These are phyloP conservation scores for Apiospora aurea DNA, from an alignment of 2,329 filamentous ascomycete genomes.

Conservation along the genomic window DNA sequence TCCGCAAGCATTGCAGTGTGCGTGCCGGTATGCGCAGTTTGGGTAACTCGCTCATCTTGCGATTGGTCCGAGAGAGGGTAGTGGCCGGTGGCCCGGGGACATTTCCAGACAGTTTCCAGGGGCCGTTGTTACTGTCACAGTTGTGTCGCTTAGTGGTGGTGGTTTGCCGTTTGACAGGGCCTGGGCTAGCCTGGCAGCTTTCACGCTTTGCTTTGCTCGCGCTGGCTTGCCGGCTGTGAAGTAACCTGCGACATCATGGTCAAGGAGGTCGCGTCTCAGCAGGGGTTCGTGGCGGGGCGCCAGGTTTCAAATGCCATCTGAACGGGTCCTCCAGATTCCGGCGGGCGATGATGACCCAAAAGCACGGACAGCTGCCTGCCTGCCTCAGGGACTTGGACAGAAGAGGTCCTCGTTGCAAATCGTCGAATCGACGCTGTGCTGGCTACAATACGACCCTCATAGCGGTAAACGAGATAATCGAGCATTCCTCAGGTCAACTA, in stretches of 20 bases:
- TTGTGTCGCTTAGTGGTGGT: background rate
- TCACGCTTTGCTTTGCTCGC: conserved; percentile 9
- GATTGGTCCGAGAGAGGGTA: background rate
- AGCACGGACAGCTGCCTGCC: background rate
- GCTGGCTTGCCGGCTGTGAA: background rate
- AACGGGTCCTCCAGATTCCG: conserved; percentile 16
- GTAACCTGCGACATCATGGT: conserved; percentile 26
- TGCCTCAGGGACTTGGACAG: background rate
- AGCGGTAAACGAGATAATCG: background rate
- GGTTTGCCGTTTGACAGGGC: background rate
- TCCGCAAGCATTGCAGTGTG: background rate
- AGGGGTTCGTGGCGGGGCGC: conserved; percentile 25
- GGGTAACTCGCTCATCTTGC: background rate
- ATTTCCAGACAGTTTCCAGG: background rate
- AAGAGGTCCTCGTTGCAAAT: background rate
- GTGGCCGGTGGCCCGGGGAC: background rate
- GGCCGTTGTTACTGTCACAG: conserved; percentile 16
- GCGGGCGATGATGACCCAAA: conserved; percentile 1
- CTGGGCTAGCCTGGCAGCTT: background rate
- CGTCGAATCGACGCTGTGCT: background rate
- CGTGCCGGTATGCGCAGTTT: background rate
- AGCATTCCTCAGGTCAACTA: too few species aligned
- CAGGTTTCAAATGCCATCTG: conserved; percentile 27
- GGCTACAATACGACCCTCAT: background rate
- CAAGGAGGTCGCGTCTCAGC: conserved; percentile 29